Percentiles rank a stretch among this genome's conserved stretches.
Evolutionary conservation across 2,329 filamentous ascomycete genomes (phyloP).

Genomic region (Diaporthe sp.): DNA sequence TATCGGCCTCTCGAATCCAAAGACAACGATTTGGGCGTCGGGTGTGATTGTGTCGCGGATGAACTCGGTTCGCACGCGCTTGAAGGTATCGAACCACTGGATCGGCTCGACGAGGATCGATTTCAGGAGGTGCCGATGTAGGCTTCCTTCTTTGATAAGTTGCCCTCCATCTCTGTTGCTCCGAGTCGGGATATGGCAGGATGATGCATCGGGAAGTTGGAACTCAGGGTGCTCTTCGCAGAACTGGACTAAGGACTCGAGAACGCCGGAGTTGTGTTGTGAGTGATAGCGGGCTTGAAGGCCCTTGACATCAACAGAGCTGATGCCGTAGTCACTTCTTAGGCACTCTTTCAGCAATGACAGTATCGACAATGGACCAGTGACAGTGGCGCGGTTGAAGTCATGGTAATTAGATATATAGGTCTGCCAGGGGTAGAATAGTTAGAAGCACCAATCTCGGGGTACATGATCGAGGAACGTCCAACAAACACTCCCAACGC

Average conservation of each 20-base stretch:
- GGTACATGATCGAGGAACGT: no score
- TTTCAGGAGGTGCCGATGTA: not conserved
- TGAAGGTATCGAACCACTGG: not conserved
- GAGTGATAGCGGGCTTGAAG: constrained; percentile 4
- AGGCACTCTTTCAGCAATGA: not conserved
- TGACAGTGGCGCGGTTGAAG: not conserved
- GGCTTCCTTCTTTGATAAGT: not conserved
- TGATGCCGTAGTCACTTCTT: not conserved
- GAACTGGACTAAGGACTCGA: not conserved
- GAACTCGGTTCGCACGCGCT: not conserved
- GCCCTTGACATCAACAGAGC: not conserved
- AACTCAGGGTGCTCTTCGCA: not conserved
- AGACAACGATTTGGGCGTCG: not conserved
- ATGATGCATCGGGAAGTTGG: constrained; percentile 1
- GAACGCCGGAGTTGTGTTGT: not conserved
- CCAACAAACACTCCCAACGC: no score
- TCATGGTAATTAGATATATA: constrained; percentile 1
- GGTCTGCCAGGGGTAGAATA: not conserved
- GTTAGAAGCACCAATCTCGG: no score
- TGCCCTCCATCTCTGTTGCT: not conserved
- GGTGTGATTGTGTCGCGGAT: not conserved
- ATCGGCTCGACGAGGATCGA: not conserved
- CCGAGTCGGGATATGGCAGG: not conserved
- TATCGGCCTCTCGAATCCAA: not conserved
- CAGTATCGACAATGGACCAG: not conserved